A percentile compares a stretch with the other conserved stretches of the same genome.
These are phyloP conservation scores for Protomyces inundatus DNA, from an alignment of 1,139 yeast genomes.

Conservation along the genomic window DNA sequence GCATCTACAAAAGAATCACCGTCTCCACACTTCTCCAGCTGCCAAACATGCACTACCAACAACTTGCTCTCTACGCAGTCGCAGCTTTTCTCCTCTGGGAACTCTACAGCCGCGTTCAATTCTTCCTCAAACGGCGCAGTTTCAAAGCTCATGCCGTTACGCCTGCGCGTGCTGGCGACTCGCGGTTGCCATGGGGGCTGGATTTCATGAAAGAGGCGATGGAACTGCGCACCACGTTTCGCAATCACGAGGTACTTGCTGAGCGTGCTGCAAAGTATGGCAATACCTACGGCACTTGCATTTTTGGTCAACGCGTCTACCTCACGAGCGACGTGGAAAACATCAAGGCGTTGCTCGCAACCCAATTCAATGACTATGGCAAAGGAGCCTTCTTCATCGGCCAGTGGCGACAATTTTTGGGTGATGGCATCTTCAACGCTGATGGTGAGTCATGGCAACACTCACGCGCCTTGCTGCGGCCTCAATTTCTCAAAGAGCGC, in stretches of 20 bases:
- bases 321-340: slow-evolving; percentile 17
- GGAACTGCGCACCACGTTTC: not conserved
- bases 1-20: no score
- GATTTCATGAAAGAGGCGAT: not conserved
- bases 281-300: not conserved
- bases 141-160: no score
- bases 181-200: not conserved
- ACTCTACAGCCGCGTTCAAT: no score
- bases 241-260: not conserved
- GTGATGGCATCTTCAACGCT: slow-evolving; percentile 56
- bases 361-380: slow-evolving; percentile 49
- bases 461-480: slow-evolving; percentile 54
- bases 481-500: slow-evolving; percentile 56
- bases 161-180: no score
- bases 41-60: no score
- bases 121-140: no score
- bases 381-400: slow-evolving; percentile 46
- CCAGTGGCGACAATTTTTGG: slow-evolving; percentile 37
- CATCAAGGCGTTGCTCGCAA: slow-evolving; percentile 39
- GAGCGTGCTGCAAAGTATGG: not conserved
- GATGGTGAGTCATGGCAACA: slow-evolving; percentile 57
- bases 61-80: no score
- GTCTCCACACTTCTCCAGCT: no score
- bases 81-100: no score
- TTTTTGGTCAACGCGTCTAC: not conserved